Conservation (phyloP, 164 flowering plant genomes). For the Cinnamomum micranthum region DNA sequence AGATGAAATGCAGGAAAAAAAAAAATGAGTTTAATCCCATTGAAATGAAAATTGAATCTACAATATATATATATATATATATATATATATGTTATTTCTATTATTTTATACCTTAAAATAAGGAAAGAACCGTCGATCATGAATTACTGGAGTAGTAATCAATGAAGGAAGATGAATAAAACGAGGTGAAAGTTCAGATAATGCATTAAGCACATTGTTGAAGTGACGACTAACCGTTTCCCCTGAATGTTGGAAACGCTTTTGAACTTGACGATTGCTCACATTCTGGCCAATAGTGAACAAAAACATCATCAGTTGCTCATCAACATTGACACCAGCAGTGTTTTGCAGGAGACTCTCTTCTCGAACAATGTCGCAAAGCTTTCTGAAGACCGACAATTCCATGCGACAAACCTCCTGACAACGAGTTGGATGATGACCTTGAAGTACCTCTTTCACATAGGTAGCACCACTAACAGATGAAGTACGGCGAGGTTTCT, state of each 20-base stretch:
- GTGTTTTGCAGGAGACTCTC: background rate
- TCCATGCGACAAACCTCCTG: constrained; percentile 1
- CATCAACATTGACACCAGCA: background rate
- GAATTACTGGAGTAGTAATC: background rate
- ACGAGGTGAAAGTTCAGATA: background rate
- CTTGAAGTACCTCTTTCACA: constrained; percentile 1
- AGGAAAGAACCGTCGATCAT: background rate
- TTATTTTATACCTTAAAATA: background rate
- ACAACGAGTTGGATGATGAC: background rate
- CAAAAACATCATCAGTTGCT: constrained; percentile 2
- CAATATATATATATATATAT: too few species aligned
- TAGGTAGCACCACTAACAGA: background rate
- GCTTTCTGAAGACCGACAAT: background rate
- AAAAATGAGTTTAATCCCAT: background rate
- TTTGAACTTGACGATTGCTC: background rate
- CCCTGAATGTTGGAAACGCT: constrained; percentile 1
- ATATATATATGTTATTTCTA: background rate
- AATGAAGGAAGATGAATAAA: background rate
- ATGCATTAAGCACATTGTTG: background rate
- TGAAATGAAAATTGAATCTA: background rate
- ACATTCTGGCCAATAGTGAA: background rate
- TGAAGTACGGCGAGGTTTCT: background rate
- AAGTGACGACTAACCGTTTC: background rate
- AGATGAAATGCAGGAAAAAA: background rate
- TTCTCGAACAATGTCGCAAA: background rate